Conservation (phyloP, 2,329 filamentous ascomycete species). For the Diaporthe aspalathi region DNA sequence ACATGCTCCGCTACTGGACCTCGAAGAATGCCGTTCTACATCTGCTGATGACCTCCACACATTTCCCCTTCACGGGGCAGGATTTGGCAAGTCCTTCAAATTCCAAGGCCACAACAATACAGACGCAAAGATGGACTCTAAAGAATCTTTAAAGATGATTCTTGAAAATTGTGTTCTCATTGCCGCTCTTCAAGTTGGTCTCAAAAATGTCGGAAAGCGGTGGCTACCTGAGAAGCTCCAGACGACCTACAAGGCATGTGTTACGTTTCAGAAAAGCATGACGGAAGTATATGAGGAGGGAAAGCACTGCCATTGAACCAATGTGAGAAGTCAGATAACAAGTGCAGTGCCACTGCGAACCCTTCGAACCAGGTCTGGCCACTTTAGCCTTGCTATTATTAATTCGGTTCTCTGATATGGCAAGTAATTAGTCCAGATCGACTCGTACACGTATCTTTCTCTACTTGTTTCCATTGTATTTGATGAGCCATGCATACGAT, state of each 20-base stretch:
- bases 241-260: constrained; percentile 41
- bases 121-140: constrained; percentile 41
- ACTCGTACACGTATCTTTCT: too few relatives aligned
- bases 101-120: background rate
- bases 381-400: background rate
- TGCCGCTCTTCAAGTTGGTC: constrained; percentile 44
- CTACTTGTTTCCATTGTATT: too few relatives aligned
- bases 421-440: too few relatives aligned
- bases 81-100: constrained; percentile 33
- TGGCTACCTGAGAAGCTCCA: constrained; percentile 44
- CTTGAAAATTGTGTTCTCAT: constrained; percentile 49
- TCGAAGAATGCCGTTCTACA: background rate
- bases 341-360: too few relatives aligned
- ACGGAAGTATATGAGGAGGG: constrained; percentile 47
- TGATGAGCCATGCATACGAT: too few relatives aligned
- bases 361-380: too few relatives aligned
- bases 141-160: constrained; percentile 45
- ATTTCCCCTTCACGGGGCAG: constrained; percentile 26
- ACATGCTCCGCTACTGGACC: constrained; percentile 29
- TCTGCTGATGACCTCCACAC: constrained; percentile 27
- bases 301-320: constrained; percentile 41
- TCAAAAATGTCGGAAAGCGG: constrained; percentile 43
- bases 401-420: background rate
- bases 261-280: constrained; percentile 46
- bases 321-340: too few relatives aligned